Evolutionary conservation across 768 basidiomycete species (phyloP), one percentile per base, ranked within the genome.

Genomic region (Hygrophorus russula): DNA sequence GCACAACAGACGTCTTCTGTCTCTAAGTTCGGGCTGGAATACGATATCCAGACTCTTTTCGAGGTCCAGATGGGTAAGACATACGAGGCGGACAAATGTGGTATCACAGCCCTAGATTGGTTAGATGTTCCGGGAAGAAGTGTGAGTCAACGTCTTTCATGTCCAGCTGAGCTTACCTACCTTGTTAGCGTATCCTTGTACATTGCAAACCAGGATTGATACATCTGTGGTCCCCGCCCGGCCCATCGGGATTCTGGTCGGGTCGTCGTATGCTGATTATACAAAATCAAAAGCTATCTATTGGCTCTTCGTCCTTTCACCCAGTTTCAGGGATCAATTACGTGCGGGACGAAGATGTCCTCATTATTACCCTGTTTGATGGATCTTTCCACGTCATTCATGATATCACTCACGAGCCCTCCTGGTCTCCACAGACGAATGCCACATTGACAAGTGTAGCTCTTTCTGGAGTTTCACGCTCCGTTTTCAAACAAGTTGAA

Each of bases 331-430:
- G 86, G 0, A 56, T 85, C 27, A 56, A 66, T 12, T 82, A 85
- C 56, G 51, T 71, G 13, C 56, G 49, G 3, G 55, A 59, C 13
- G 60, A 60, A 27, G 85, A 88, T 53, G 48, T 61, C 1, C 63
- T 85, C 27, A 44, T 85, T 14, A 47, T 86, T 30, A 66, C 76
- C 3, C 65, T 88, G 13, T 68, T 71, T 30, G 86, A 90, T 50
- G 87, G 86, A 0, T 78, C 82, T 7, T 69, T 84, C 52, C 77
- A 83, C 53, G 70, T 70, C 39, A 56, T 87, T 43, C 68, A 74
- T 51, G 58, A 66, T 41, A 15, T 86, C 20, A 71, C 73, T 17
- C 49, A 46, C 5, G 62, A 68, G 19, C 82, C 78, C 5, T 57
- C 61, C 7, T 68, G 70, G 61, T 47, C 42, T 20, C 8, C 42